A percentile compares a stretch with the other conserved stretches of the same genome.
These are phyloP conservation scores for Chytridium lagenaria DNA, from an alignment of 371 early-diverging fungal species.

Conservation along the genomic window DNA sequence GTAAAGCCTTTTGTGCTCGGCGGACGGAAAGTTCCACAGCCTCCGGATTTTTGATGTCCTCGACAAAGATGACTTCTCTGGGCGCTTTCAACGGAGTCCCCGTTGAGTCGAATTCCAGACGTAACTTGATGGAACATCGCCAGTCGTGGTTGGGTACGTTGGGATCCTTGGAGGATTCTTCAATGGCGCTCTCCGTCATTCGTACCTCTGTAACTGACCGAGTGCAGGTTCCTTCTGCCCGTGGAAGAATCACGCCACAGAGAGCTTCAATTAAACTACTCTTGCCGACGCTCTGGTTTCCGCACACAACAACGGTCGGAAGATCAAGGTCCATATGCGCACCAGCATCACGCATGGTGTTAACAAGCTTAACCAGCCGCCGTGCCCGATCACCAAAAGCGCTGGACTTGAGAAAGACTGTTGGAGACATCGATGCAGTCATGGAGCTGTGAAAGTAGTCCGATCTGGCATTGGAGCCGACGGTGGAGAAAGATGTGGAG, in stretches of 20 bases:
- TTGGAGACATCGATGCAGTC: conserved; percentile 17
- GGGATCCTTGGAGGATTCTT: background rate
- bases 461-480: background rate
- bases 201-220: conserved; percentile 57
- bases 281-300: conserved; percentile 60
- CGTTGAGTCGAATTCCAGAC: conserved; percentile 48
- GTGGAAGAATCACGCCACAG: conserved; percentile 53
- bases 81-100: conserved; percentile 32
- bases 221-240: conserved; percentile 59
- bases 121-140: conserved; percentile 52
- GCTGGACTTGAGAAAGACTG: conserved; percentile 5
- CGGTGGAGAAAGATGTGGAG: background rate
- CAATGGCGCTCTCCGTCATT: conserved; percentile 30
- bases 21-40: conserved; percentile 47
- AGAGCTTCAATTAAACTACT: conserved; percentile 54
- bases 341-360: conserved; percentile 61
- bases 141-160: conserved; percentile 25
- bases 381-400: conserved; percentile 17
- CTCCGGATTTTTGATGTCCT: conserved; percentile 24
- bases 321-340: conserved; percentile 62
- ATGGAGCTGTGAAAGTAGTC: background rate
- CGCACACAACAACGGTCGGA: conserved; percentile 69
- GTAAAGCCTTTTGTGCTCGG: conserved; percentile 57
- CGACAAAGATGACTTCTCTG: conserved; percentile 43
- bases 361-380: conserved; percentile 44